Evolutionary conservation across 169 alveolate species (phyloP).

Genomic region (Eimeria tenella): DNA sequence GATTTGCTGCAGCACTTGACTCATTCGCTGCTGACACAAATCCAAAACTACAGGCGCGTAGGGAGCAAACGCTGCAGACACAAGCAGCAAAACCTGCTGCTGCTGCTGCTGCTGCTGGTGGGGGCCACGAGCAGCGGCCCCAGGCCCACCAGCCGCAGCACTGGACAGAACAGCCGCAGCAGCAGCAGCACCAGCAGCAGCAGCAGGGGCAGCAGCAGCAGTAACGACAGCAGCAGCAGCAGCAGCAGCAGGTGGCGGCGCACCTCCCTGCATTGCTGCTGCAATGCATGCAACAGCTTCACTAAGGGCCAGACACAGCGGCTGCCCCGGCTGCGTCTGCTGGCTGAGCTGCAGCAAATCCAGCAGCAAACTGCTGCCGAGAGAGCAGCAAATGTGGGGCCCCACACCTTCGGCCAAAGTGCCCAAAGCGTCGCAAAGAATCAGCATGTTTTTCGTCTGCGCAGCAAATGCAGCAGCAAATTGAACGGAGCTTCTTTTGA

Average conservation of each 20-base stretch:
- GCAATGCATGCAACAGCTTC: conserved; percentile 18
- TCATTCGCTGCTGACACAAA: conserved; percentile 7
- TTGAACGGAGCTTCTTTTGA: too few relatives aligned
- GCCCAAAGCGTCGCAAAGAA: conserved; percentile 91
- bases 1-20: conserved; percentile 17
- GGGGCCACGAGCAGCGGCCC: background rate
- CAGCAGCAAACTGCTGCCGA: background rate
- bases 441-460: conserved; percentile 84
- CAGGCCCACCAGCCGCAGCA: conserved; percentile 34
- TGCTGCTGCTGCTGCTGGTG: background rate
- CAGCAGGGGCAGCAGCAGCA: background rate
- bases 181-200: conserved; percentile 13
- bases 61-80: conserved; percentile 45
- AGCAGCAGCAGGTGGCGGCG: background rate
- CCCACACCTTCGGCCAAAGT: conserved; percentile 85
- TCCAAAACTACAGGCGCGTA: conserved; percentile 56
- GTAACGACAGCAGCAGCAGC: background rate
- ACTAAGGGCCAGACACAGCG: background rate
- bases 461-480: background rate
- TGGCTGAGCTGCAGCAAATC: background rate
- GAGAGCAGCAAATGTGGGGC: conserved; percentile 55
- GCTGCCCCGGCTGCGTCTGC: conserved; percentile 22
- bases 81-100: background rate
- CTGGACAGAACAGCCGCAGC: background rate
- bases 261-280: conserved; percentile 1